Evolutionary conservation across 345 rosid genomes (phyloP).

Genomic region (Arabis hirsuta): DNA sequence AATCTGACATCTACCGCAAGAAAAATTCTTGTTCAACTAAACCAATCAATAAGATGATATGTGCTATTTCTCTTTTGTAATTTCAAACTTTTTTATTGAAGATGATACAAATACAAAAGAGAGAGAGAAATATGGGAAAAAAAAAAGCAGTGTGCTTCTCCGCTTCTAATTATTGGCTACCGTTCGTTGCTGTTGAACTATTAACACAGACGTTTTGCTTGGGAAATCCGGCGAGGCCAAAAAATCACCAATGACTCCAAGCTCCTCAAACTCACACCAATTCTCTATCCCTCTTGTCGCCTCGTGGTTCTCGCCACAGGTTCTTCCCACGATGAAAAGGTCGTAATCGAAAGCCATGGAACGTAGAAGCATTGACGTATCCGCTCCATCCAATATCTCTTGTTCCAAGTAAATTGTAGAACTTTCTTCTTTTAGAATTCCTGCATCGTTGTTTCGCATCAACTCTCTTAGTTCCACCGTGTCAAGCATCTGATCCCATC

Average conservation of each 20-base stretch:
- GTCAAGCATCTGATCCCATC: slow-evolving; percentile 52
- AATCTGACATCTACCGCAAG: too few species aligned
- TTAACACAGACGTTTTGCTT: slow-evolving; percentile 43
- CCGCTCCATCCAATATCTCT: slow-evolving; percentile 50
- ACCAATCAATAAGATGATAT: too few species aligned
- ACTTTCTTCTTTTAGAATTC: slow-evolving; percentile 1
- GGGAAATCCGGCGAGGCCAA: slow-evolving; percentile 55
- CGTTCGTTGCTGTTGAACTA: slow-evolving; percentile 46
- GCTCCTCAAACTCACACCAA: slow-evolving; percentile 71
- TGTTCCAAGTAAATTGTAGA: slow-evolving; percentile 41
- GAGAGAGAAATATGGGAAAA: background rate
- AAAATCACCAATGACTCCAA: slow-evolving; percentile 63
- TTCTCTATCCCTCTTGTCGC: slow-evolving; percentile 48
- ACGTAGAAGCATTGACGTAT: slow-evolving; percentile 46
- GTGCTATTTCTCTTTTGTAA: too few species aligned
- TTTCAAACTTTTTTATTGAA: too few species aligned
- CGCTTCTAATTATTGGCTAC: slow-evolving; percentile 25
- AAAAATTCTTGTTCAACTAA: too few species aligned
- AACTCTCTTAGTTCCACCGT: slow-evolving; percentile 37
- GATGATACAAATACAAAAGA: slow-evolving; percentile 35
- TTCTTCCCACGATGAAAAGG: slow-evolving; percentile 57
- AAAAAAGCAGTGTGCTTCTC: background rate
- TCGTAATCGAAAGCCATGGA: slow-evolving; percentile 49
- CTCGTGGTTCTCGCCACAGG: slow-evolving; percentile 39
- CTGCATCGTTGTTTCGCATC: slow-evolving; percentile 26